Evolutionary conservation across 2,329 filamentous ascomycete species (phyloP), one percentile per base, ranked within the genome.

Genomic region (Aaosphaeria pasadenensis): DNA sequence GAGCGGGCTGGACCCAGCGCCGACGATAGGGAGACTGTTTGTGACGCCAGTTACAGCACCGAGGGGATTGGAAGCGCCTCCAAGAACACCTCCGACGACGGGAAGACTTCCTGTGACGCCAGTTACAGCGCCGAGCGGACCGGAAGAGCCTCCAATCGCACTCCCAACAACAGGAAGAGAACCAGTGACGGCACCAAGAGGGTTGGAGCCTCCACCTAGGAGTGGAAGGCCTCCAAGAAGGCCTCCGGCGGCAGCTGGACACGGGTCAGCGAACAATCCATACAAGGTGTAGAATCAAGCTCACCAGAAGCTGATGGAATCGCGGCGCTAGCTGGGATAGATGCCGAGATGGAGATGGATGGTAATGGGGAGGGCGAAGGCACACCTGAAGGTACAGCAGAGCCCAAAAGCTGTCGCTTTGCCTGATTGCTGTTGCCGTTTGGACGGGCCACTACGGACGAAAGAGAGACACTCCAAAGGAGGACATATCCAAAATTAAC

Each of bases 121-220:
- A 43, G 40, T 38, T n/a, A 47, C 45, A 7, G 39, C 31, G 43
- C 39, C 39, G 31, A 47, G 39, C 1, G 45, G 31, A 28, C 11
- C 3, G 2, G 39, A 41, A 24, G 17, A 24, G 39, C 28, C 28
- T 30, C 39, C 38, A 39, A 39, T 6, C n/a, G 41, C 44, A 43
- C 39, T 24, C 11, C 39, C 39, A 24, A 24, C 17, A 24, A 24
- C 17, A 24, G 17, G 17, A 41, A 41, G 39, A 17, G 39, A 11
- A 4, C 43, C 31, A 47, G 47, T 52, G 30, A 53, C 48, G 13
- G 44, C 39, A 24, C 39, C 39, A 7, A 46, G 29, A 32, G 44
- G 44, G 30, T 6, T 7, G 6, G 38, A 24, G 28, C 35, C 39
- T 36, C 40, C 42, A 39, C 32, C 35, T 40, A 45, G 29, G 28